Evolutionary conservation across 2,329 filamentous ascomycete species (phyloP), one percentile per base, ranked within the genome.

Genomic region (Penicillium brevicompactum): DNA sequence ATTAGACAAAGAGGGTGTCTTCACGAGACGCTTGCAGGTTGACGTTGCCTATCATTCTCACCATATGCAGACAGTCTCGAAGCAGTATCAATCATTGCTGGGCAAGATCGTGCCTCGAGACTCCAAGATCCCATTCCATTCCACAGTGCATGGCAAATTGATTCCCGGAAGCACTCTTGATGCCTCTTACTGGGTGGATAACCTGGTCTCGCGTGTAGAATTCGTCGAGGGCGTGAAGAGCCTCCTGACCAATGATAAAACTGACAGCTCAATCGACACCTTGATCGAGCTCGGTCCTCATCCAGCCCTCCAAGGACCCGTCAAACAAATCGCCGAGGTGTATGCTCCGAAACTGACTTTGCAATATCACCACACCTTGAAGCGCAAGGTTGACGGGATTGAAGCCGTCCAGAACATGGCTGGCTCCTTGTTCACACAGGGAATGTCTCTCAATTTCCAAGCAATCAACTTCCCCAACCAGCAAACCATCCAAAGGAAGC

Each of bases 21-120:
- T 73, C 47, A 67, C 66, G 3, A 64, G 70, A 4, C 51, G 53
- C 31, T 56, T 73, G 8, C 62, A 61, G 40, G 64, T 68, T 6
- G 63, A 67, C 1, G 63, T 60, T 9, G 69, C 69, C 3, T 72
- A 72, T 42, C 70, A 72, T 46, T 72, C 69, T 4, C 57, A 56
- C 5, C 67, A 71, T 24, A 70, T 72, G 68, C 44, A 62, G 13
- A 41, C 34, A 5, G 59, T 69, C 0, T 55, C 66, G 1, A 40
- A 54, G 7, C 56, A 61, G 6, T 65, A 65, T 21, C 49, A 44
- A 4, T 55, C 51, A 9, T 46, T 64, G 9, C 56, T 65, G 16
- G 61, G 63, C 7, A 63, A 64, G 21, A 60, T 65, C 31, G 50
- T 41, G 1, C 61, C 63, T 22, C 55, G 51, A 8, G 37, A 37